Percentiles rank a stretch among this genome's conserved stretches.
phyloP scores from a whole-genome alignment of 2,329 filamentous ascomycete genomes.

The Penicillium sumatraense region DNA sequence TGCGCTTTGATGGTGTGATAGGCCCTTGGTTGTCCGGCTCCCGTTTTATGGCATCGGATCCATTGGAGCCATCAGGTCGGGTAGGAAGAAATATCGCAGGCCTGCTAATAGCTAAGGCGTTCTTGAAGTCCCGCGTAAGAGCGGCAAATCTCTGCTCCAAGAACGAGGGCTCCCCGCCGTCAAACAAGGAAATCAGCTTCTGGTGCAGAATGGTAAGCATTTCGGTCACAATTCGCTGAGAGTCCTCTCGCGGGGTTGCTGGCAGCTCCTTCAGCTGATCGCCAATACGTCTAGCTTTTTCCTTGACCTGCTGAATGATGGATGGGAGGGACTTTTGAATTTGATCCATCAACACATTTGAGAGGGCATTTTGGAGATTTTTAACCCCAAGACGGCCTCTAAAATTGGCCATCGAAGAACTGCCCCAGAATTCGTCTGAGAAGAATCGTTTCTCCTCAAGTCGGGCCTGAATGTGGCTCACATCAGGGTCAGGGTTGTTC shows the following conservation, averaged over 20 bases:
- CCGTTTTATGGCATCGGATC: constrained; percentile 30
- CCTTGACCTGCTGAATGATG: constrained; percentile 47
- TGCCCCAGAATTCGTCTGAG: constrained; percentile 50
- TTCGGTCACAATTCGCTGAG: constrained; percentile 67
- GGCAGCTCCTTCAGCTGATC: constrained; percentile 63
- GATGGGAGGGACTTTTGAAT: constrained; percentile 37
- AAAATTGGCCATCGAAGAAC: constrained; percentile 40
- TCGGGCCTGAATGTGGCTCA: constrained; percentile 55
- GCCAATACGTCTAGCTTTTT: constrained; percentile 58
- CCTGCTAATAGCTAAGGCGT: constrained; percentile 50
- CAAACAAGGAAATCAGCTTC: constrained; percentile 61
- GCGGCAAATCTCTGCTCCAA: constrained; percentile 49
- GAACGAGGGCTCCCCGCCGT: constrained; percentile 40
- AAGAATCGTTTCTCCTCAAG: constrained; percentile 59
- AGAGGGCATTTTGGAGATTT: constrained; percentile 48
- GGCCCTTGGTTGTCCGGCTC: not conserved
- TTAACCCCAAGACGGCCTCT: constrained; percentile 56
- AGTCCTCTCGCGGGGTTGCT: constrained; percentile 66
- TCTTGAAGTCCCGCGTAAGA: constrained; percentile 58
- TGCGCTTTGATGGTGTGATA: constrained; percentile 23
- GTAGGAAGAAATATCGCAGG: constrained; percentile 43
- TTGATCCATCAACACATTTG: constrained; percentile 54
- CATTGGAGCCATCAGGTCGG: constrained; percentile 45
- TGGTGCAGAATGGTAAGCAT: constrained; percentile 63
- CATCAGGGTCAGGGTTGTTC: constrained; percentile 48